Conservation (phyloP, 805 yeast genomes). For the Saturnispora saitoi region DNA sequence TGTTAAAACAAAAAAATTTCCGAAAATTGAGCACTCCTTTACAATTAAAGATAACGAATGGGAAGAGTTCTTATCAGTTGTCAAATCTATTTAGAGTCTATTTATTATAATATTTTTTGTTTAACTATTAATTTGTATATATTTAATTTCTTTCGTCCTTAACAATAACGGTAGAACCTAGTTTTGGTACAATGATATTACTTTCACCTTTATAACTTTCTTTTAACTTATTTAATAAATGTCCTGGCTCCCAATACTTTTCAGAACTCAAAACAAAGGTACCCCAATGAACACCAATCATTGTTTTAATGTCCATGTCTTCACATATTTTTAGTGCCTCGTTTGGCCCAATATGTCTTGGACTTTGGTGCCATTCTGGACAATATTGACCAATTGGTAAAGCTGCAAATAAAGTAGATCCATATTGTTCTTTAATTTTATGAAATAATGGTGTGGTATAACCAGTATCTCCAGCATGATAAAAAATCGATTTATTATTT, state of each 20-base stretch:
- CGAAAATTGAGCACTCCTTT: conserved; percentile 57
- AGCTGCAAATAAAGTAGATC: conserved; percentile 58
- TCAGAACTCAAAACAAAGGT: conserved; percentile 87
- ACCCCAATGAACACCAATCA: conserved; percentile 95
- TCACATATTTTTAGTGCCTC: conserved; percentile 65
- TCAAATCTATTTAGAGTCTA: conserved; percentile 12
- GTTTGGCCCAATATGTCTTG: conserved; percentile 77
- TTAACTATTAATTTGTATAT: background rate
- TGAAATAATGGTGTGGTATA: conserved; percentile 66
- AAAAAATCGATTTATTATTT: conserved; percentile 62
- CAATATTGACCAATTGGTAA: conserved; percentile 93
- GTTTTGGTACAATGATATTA: conserved; percentile 55
- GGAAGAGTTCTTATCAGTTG: conserved; percentile 31
- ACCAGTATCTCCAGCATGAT: conserved; percentile 95
- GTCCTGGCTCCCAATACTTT: conserved; percentile 76
- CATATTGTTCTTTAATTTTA: conserved; percentile 55
- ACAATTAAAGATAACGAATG: conserved; percentile 58
- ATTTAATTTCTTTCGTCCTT: conserved; percentile 19
- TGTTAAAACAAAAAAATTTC: conserved; percentile 49
- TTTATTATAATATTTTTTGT: too few species aligned
- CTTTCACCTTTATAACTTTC: conserved; percentile 27
- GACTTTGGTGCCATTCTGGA: conserved; percentile 89
- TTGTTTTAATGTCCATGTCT: conserved; percentile 49
- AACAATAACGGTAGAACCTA: conserved; percentile 63
- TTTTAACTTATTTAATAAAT: conserved; percentile 45